Conservation (phyloP, 2,329 filamentous ascomycete species). For the Sporothrix inflata region DNA sequence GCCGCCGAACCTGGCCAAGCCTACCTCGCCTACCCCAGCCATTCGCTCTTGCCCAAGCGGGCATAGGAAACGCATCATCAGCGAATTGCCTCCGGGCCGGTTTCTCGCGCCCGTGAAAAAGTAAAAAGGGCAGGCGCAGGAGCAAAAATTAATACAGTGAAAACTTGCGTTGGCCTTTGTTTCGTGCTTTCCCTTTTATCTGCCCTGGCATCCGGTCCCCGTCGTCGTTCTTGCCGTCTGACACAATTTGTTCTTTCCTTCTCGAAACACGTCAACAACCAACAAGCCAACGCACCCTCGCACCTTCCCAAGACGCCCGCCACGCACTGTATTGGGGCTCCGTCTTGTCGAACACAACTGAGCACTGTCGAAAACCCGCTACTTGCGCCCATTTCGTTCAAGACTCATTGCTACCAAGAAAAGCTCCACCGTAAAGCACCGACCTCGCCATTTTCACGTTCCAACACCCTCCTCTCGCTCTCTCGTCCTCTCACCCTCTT, state of each 20-base stretch:
- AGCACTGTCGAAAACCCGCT: constrained; percentile 5
- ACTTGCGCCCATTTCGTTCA: constrained; percentile 9
- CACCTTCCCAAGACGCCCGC: background rate
- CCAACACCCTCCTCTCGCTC: background rate
- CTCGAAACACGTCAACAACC: background rate
- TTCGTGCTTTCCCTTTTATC: background rate
- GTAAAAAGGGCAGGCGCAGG: background rate
- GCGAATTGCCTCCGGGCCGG: constrained; percentile 25
- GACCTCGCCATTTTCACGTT: constrained; percentile 31
- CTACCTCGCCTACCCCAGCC: constrained; percentile 21
- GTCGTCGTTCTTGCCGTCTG: background rate
- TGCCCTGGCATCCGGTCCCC: background rate
- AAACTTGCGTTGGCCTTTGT: background rate
- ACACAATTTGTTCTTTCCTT: background rate
- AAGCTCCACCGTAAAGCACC: constrained; percentile 26
- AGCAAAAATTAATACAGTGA: background rate
- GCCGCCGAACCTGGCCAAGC: constrained; percentile 6
- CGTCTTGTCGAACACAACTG: background rate
- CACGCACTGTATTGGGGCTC: background rate
- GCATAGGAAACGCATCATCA: background rate
- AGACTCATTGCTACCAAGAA: constrained; percentile 13
- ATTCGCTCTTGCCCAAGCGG: constrained; percentile 9
- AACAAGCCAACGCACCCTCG: background rate
- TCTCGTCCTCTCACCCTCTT: background rate
- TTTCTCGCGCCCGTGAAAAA: background rate